phyloP scores from a whole-genome alignment of 805 yeast species.

The Wickerhamomyces hampshirensis region DNA sequence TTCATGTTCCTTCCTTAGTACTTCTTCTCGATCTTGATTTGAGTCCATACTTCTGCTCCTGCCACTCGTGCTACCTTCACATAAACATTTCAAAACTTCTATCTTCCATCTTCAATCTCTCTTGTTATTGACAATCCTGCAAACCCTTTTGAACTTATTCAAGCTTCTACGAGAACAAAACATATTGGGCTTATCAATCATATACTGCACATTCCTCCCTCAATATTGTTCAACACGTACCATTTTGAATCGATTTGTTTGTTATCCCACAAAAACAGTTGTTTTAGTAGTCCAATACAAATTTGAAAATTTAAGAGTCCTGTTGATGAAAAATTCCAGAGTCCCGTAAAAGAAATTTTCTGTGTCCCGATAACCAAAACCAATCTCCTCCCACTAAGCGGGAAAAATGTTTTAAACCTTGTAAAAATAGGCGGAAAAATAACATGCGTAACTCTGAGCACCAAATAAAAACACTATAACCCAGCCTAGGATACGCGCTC shows the following conservation, averaged over 20 bases:
- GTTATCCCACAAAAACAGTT: conserved; percentile 5
- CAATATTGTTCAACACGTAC: conserved; percentile 11
- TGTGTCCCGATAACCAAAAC: not conserved
- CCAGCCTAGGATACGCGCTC: too few relatives aligned
- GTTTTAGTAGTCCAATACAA: conserved; percentile 5
- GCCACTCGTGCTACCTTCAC: too few relatives aligned
- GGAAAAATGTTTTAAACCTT: too few relatives aligned
- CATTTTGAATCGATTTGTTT: conserved; percentile 21
- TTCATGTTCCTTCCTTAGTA: too few relatives aligned
- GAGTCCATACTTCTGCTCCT: too few relatives aligned
- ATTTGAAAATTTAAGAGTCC: conserved; percentile 12
- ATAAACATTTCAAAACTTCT: too few relatives aligned
- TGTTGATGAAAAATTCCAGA: conserved; percentile 11
- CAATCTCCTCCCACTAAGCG: not conserved
- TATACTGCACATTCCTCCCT: not conserved
- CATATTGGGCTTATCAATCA: not conserved
- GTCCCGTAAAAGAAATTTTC: not conserved
- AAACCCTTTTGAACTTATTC: too few relatives aligned
- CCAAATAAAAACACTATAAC: not conserved
- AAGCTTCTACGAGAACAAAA: too few relatives aligned
- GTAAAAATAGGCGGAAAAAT: too few relatives aligned
- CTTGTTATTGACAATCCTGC: too few relatives aligned
- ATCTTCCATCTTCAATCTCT: too few relatives aligned
- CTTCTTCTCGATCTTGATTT: too few relatives aligned
- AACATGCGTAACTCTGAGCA: conserved; percentile 2